Percentiles rank a stretch among this genome's conserved stretches.
phyloP scores from a whole-genome alignment of 2,329 filamentous ascomycete species.

The Arthrinium phaeospermum region DNA sequence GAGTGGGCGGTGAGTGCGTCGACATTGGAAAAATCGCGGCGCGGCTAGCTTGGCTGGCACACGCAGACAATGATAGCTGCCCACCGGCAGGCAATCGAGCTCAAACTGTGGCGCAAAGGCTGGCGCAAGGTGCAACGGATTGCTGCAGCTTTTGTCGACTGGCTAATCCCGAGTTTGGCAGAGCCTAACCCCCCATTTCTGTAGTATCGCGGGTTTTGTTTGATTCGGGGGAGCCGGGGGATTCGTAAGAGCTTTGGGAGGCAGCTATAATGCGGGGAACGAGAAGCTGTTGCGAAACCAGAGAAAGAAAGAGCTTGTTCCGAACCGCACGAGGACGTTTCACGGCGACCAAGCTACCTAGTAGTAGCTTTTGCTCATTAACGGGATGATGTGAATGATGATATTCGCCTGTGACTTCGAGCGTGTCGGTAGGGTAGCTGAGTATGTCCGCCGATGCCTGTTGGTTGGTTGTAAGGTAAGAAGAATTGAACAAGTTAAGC shows the following conservation, averaged over 20 bases:
- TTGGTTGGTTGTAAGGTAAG: not conserved
- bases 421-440: not conserved
- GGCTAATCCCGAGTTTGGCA: constrained; percentile 5
- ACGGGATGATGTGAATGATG: not conserved
- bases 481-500: not conserved
- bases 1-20: constrained; percentile 54
- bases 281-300: not conserved
- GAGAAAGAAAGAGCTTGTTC: not conserved
- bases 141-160: not conserved
- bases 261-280: constrained; percentile 7
- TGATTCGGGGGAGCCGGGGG: not conserved
- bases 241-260: not conserved
- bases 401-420: not conserved
- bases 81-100: not conserved
- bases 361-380: not conserved
- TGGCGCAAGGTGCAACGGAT: not conserved
- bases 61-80: not conserved
- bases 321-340: not conserved
- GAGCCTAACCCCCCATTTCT: constrained; percentile 8
- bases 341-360: not conserved
- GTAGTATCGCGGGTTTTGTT: not conserved
- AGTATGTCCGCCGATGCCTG: not conserved
- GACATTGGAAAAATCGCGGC: constrained; percentile 43
- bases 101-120: not conserved
- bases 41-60: not conserved